Percentiles rank a stretch among this genome's conserved stretches.
Conservation (phyloP, 2,329 filamentous ascomycete species). For the Elsinoe fawcettii region DNA sequence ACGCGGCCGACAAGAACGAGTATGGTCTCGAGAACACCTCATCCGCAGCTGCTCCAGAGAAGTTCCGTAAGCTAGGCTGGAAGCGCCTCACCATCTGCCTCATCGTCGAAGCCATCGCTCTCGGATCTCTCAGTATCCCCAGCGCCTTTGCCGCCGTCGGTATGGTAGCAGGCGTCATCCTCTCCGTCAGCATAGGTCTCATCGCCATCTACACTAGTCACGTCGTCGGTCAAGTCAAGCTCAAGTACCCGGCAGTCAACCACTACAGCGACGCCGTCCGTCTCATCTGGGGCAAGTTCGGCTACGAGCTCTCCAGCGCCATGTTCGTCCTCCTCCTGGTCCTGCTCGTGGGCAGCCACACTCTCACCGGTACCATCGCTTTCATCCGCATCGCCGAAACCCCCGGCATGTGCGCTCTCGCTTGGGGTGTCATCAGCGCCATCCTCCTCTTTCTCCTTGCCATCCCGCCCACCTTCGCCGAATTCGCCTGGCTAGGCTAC, state of each 20-base stretch:
- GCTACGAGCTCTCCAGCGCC: conserved; percentile 36
- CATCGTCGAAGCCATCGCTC: conserved; percentile 53
- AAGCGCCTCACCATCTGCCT: conserved; percentile 38
- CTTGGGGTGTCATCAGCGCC: conserved; percentile 38
- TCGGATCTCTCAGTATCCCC: conserved; percentile 52
- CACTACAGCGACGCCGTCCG: conserved; percentile 40
- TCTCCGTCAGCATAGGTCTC: conserved; percentile 48
- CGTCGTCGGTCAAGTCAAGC: conserved; percentile 55
- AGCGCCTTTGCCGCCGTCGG: conserved; percentile 48
- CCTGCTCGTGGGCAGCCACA: conserved; percentile 38
- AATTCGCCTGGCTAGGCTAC: conserved; percentile 31
- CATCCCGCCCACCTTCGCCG: conserved; percentile 31
- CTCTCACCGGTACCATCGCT: conserved; percentile 40
- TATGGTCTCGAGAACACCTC: conserved; percentile 24
- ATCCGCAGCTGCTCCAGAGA: conserved; percentile 32
- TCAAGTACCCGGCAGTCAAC: conserved; percentile 38
- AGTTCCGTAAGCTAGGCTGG: conserved; percentile 42
- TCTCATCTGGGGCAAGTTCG: conserved; percentile 36
- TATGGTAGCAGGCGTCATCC: conserved; percentile 48
- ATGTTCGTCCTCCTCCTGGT: conserved; percentile 39
- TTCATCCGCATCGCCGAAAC: conserved; percentile 36
- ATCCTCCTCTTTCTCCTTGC: conserved; percentile 32
- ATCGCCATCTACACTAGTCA: conserved; percentile 56
- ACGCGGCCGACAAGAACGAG: conserved; percentile 29
- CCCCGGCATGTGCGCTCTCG: conserved; percentile 33